Conservation (phyloP, 208 protist genomes). For the Leptomonas seymouri region DNA sequence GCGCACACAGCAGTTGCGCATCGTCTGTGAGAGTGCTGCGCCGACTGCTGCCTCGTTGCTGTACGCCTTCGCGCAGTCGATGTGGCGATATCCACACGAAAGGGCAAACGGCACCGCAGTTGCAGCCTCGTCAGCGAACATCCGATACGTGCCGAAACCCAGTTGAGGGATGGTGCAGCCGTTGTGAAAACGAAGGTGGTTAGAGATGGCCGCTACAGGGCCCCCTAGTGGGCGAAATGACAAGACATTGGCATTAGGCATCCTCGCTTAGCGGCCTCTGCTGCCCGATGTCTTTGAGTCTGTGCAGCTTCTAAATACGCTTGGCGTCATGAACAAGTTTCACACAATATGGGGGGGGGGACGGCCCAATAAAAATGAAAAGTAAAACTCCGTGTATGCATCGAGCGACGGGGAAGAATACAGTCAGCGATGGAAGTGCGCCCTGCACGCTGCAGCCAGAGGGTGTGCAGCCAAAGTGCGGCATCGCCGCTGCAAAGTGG, state of each 20-base stretch:
- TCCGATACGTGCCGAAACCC: conserved; percentile 90
- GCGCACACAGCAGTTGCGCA: conserved; percentile 49
- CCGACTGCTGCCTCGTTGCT: conserved; percentile 93
- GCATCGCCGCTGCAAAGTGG: too few relatives aligned
- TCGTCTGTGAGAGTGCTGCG: conserved; percentile 52
- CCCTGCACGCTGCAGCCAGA: neutral
- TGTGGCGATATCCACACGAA: conserved; percentile 81
- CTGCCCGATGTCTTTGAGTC: neutral
- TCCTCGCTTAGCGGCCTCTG: neutral
- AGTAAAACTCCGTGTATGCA: too few relatives aligned
- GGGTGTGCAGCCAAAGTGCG: neutral
- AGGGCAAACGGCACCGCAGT: conserved; percentile 71
- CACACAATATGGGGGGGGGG: too few relatives aligned
- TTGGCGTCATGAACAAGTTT: too few relatives aligned
- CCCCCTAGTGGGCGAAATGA: conserved; percentile 28
- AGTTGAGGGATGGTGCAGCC: conserved; percentile 76
- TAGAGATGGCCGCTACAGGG: conserved; percentile 26
- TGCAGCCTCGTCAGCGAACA: conserved; percentile 46
- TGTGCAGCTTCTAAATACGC: neutral
- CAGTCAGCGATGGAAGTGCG: neutral
- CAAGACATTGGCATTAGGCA: conserved; percentile 1
- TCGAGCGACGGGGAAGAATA: neutral
- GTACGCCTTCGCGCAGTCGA: conserved; percentile 93
- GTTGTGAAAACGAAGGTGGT: conserved; percentile 49
- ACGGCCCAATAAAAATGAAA: too few relatives aligned